Percentiles rank a stretch among this genome's conserved stretches.
Conservation (phyloP, 345 rosid genomes). For the Raphanus raphanistrum region DNA sequence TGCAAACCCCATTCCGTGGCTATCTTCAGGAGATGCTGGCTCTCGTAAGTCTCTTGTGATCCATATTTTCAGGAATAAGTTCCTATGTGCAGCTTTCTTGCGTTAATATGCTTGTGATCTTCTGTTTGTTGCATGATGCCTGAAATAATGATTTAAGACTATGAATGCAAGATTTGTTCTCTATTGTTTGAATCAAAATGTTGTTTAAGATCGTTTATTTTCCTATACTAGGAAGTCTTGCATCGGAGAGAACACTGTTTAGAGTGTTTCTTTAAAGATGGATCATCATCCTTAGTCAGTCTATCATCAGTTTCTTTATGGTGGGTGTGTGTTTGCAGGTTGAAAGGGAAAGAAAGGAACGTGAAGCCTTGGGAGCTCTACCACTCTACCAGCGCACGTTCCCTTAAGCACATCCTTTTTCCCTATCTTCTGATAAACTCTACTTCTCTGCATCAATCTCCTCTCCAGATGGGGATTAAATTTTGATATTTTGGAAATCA, state of each 20-base stretch:
- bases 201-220: neutral
- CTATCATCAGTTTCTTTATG: neutral
- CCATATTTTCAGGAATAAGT: neutral
- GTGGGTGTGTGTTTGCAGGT: slow-evolving; percentile 51
- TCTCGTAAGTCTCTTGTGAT: slow-evolving; percentile 60
- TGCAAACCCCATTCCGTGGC: slow-evolving; percentile 90
- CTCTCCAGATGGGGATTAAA: slow-evolving; percentile 22
- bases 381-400: slow-evolving; percentile 85
- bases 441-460: slow-evolving; percentile 26
- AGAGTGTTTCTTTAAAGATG: neutral
- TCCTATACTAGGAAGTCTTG: neutral
- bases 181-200: neutral
- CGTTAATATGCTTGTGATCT: neutral
- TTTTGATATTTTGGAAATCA: slow-evolving; percentile 8
- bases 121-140: neutral
- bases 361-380: slow-evolving; percentile 90
- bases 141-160: neutral
- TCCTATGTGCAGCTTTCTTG: neutral
- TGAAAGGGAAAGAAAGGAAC: slow-evolving; percentile 76
- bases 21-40: slow-evolving; percentile 89
- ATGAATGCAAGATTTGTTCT: neutral
- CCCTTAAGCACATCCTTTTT: slow-evolving; percentile 47
- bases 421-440: neutral
- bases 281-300: neutral
- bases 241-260: slow-evolving; percentile 3